phyloP scores from a whole-genome alignment of 2,329 filamentous ascomycete genomes.

The Verticillium klebahnii region DNA sequence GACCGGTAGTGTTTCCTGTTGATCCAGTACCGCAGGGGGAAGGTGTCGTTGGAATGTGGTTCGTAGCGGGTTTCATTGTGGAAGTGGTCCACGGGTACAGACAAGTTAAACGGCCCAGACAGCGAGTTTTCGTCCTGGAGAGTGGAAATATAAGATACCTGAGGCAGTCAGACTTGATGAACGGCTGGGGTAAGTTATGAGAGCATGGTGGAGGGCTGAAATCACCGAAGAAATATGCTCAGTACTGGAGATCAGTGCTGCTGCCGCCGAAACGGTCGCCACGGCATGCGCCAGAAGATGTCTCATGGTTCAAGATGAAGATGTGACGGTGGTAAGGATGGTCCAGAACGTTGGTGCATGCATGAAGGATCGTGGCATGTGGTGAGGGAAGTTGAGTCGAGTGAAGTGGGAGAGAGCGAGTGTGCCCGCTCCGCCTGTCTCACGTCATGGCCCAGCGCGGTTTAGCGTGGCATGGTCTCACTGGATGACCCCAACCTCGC shows the following conservation, averaged over 20 bases:
- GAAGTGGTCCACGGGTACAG: slow-evolving; percentile 72
- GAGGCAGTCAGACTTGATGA: background rate
- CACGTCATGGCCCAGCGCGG: background rate
- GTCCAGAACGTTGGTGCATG: background rate
- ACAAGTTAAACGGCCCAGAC: slow-evolving; percentile 25
- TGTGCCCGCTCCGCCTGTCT: background rate
- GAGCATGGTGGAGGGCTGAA: background rate
- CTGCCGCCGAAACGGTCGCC: background rate
- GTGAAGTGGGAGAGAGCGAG: too few species aligned
- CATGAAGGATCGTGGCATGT: background rate
- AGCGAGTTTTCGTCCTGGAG: background rate
- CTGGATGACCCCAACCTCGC: too few species aligned
- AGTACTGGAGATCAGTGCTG: background rate
- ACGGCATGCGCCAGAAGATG: background rate
- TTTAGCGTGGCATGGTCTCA: background rate
- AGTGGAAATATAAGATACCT: background rate
- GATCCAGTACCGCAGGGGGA: slow-evolving; percentile 77
- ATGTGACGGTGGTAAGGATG: background rate
- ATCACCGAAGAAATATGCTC: background rate
- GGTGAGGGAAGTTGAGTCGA: too few species aligned
- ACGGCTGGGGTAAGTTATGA: background rate
- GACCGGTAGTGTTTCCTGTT: slow-evolving; percentile 69
- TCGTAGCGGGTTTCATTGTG: slow-evolving; percentile 74
- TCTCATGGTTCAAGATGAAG: background rate
- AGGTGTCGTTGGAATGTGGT: slow-evolving; percentile 66